Conservation (phyloP, 805 yeast genomes). For the Hanseniaspora lindneri region DNA sequence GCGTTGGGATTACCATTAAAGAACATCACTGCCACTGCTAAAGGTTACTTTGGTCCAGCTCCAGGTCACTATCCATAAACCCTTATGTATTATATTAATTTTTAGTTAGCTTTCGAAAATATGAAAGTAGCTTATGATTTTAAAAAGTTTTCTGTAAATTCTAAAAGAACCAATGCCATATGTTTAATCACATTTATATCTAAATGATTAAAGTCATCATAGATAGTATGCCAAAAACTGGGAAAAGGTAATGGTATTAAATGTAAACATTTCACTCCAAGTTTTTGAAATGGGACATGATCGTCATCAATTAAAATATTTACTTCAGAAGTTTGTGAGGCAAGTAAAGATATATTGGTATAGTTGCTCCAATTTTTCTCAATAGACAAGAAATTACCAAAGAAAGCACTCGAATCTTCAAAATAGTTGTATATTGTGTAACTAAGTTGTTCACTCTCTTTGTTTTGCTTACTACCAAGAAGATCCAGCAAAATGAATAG, state of each 20-base stretch:
- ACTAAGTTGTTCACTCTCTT: slow-evolving; percentile 18
- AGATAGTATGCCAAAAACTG: slow-evolving; percentile 39
- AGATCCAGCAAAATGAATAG: slow-evolving; percentile 41
- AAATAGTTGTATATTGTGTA: slow-evolving; percentile 35
- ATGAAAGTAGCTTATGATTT: too few species aligned
- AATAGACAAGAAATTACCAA: slow-evolving; percentile 27
- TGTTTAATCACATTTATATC: slow-evolving; percentile 32
- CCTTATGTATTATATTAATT: neutral
- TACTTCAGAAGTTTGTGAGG: neutral
- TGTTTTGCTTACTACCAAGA: slow-evolving; percentile 30
- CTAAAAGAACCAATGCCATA: slow-evolving; percentile 36
- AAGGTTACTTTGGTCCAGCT: slow-evolving; percentile 24
- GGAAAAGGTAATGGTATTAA: slow-evolving; percentile 46
- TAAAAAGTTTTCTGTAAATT: slow-evolving; percentile 31
- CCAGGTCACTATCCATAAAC: slow-evolving; percentile 27
- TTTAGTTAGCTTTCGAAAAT: too few species aligned
- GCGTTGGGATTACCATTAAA: slow-evolving; percentile 18
- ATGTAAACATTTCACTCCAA: slow-evolving; percentile 41
- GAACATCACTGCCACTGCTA: slow-evolving; percentile 18
- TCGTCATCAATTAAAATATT: slow-evolving; percentile 34
- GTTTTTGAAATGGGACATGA: slow-evolving; percentile 39
- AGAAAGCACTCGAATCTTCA: slow-evolving; percentile 31
- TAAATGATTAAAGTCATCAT: slow-evolving; percentile 37
- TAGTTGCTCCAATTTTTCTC: slow-evolving; percentile 23
- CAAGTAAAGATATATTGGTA: neutral